Evolutionary conservation across 257 asterid species (phyloP).

Genomic region (Solanum sitiens): DNA sequence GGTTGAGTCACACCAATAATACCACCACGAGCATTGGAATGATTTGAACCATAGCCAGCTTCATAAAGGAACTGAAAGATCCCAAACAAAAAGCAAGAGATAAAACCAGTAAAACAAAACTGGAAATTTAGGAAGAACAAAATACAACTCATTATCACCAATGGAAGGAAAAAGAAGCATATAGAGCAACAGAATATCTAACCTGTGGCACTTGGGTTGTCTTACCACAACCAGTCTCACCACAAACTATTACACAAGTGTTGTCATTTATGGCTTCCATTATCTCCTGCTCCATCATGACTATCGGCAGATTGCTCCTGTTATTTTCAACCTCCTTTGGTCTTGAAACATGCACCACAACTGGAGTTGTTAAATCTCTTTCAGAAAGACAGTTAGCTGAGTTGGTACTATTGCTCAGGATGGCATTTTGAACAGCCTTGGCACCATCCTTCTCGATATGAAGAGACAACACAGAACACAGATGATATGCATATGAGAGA

Average conservation of each 20-base stretch:
- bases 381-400: conserved; percentile 5
- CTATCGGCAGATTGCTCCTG: conserved; percentile 73
- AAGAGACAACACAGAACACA: background rate
- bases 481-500: background rate
- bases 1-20: conserved; percentile 96
- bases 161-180: background rate
- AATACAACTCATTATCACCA: background rate
- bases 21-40: conserved; percentile 39
- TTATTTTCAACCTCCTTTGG: conserved; percentile 68
- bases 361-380: conserved; percentile 34
- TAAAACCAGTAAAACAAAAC: background rate
- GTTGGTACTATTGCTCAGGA: conserved; percentile 9
- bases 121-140: background rate
- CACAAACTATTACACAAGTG: conserved; percentile 70
- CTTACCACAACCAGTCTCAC: conserved; percentile 98
- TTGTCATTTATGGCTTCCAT: conserved; percentile 84
- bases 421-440: conserved; percentile 12
- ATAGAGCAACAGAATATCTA: conserved; percentile 6
- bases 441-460: conserved; percentile 24
- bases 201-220: conserved; percentile 99
- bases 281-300: conserved; percentile 97
- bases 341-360: conserved; percentile 62
- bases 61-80: conserved; percentile 83
- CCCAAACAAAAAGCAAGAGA: conserved; percentile 6
- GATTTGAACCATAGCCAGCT: conserved; percentile 70